A percentile compares a stretch with the other conserved stretches of the same genome.
phyloP scores from a whole-genome alignment of 306 rosid species.

The Potentilla sterilis region DNA sequence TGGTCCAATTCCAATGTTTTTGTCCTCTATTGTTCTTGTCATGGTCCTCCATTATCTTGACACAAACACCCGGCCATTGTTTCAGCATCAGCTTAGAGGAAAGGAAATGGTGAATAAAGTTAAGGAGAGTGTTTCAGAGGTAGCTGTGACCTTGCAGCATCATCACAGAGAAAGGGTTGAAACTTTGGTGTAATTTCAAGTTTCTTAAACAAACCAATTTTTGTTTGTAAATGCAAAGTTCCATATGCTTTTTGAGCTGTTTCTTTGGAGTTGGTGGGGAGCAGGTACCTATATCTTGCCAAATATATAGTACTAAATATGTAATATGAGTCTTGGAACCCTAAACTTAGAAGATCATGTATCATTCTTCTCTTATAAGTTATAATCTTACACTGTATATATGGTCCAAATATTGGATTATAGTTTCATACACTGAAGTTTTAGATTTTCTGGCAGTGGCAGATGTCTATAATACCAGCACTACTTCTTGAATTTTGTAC shows the following conservation, averaged over 20 bases:
- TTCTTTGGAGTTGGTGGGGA: constrained; percentile 14
- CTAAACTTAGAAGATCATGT: background rate
- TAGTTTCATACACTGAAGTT: background rate
- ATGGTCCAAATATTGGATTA: background rate
- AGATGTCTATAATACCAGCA: background rate
- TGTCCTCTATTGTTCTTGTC: constrained; percentile 55
- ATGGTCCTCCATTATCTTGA: constrained; percentile 47
- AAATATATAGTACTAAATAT: background rate
- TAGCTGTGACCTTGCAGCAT: background rate
- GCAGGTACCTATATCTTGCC: background rate
- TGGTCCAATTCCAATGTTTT: constrained; percentile 83
- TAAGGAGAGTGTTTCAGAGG: constrained; percentile 13
- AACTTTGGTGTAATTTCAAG: background rate
- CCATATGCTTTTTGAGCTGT: background rate
- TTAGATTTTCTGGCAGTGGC: background rate
- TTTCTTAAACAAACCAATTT: background rate
- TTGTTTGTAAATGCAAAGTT: constrained; percentile 4
- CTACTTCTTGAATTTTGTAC: too few relatives aligned
- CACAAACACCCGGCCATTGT: constrained; percentile 55
- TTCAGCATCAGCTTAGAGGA: constrained; percentile 15
- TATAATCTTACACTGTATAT: too few relatives aligned
- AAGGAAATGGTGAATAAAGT: constrained; percentile 19
- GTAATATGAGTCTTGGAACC: background rate
- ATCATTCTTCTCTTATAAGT: background rate
- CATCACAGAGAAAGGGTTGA: constrained; percentile 9